These are phyloP conservation scores for Kwoniella sp. DNA, from an alignment of 768 basidiomycete genomes.

Conservation along the genomic window DNA sequence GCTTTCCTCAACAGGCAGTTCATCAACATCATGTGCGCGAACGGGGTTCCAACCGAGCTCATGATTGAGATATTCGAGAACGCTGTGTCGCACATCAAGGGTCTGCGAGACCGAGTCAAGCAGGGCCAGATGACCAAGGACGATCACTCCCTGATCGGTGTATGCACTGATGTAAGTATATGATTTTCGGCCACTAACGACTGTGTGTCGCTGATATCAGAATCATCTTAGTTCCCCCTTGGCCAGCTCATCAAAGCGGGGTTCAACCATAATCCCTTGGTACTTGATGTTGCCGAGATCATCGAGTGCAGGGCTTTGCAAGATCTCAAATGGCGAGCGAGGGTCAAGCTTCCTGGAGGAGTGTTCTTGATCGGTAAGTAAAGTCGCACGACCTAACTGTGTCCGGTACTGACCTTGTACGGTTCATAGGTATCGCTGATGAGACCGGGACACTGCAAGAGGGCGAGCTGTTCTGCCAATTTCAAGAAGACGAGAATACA, in stretches of 20 bases:
- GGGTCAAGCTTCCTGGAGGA: slow-evolving; percentile 43
- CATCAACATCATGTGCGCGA: slow-evolving; percentile 51
- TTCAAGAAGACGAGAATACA: slow-evolving; percentile 40
- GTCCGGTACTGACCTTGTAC: neutral
- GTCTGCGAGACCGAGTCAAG: slow-evolving; percentile 36
- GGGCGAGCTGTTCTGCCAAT: slow-evolving; percentile 53
- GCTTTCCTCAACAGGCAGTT: slow-evolving; percentile 55
- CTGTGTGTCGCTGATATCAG: neutral
- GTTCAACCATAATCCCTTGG: slow-evolving; percentile 47
- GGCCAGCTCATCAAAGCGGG: slow-evolving; percentile 41
- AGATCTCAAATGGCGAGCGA: slow-evolving; percentile 54
- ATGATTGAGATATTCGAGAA: slow-evolving; percentile 50
- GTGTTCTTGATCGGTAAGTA: slow-evolving; percentile 53
- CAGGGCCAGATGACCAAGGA: slow-evolving; percentile 21
- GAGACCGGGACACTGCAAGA: slow-evolving; percentile 46
- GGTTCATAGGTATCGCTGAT: slow-evolving; percentile 47
- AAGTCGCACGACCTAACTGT: neutral
- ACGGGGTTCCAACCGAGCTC: slow-evolving; percentile 44
- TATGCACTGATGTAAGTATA: slow-evolving; percentile 33
- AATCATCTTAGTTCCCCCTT: slow-evolving; percentile 44
- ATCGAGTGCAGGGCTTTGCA: slow-evolving; percentile 50
- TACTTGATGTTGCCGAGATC: slow-evolving; percentile 46
- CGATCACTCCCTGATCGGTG: slow-evolving; percentile 34
- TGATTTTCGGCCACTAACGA: neutral
- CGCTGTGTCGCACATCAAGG: slow-evolving; percentile 42